A percentile compares a stretch with the other conserved stretches of the same genome.
Conservation (phyloP, 257 asterid species). For the Paraleonurus japonicus region DNA sequence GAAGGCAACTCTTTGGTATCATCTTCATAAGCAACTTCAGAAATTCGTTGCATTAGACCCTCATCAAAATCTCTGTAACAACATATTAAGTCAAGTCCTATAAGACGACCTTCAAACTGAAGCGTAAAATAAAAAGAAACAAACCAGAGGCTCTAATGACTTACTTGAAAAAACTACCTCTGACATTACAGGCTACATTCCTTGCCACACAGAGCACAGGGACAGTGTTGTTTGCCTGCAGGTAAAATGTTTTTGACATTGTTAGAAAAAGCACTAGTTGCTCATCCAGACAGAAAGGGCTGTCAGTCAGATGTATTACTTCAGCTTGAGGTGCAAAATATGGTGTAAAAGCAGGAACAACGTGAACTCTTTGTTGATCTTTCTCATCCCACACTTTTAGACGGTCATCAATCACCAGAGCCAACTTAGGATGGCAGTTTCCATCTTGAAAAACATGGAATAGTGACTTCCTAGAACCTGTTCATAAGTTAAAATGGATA, state of each 20-base stretch:
- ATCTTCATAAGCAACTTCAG: slow-evolving; percentile 81
- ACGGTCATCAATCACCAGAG: slow-evolving; percentile 94
- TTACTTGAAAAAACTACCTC: slow-evolving; percentile 96
- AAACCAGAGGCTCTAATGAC: slow-evolving; percentile 25
- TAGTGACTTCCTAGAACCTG: slow-evolving; percentile 74
- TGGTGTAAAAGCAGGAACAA: slow-evolving; percentile 95
- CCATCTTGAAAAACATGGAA: slow-evolving; percentile 81
- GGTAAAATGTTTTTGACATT: slow-evolving; percentile 7
- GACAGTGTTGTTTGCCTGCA: slow-evolving; percentile 69
- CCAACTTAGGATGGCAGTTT: slow-evolving; percentile 89
- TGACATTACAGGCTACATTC: slow-evolving; percentile 88
- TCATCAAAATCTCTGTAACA: slow-evolving; percentile 86
- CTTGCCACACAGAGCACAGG: slow-evolving; percentile 93
- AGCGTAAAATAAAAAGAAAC: slow-evolving; percentile 17
- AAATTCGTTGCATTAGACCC: slow-evolving; percentile 64
- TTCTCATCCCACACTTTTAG: slow-evolving; percentile 92
- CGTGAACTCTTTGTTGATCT: slow-evolving; percentile 92
- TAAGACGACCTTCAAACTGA: slow-evolving; percentile 19
- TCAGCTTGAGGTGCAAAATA: slow-evolving; percentile 97
- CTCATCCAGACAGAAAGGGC: not conserved
- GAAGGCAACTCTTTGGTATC: slow-evolving; percentile 53
- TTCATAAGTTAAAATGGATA: slow-evolving; percentile 6
- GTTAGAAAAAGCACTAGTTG: slow-evolving; percentile 29
- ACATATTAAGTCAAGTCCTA: slow-evolving; percentile 28
- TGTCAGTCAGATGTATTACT: slow-evolving; percentile 37